Evolutionary conservation across 140 eudicot genomes (phyloP), one percentile per base, ranked within the genome.

Genomic region (Anethum foeniculum): DNA sequence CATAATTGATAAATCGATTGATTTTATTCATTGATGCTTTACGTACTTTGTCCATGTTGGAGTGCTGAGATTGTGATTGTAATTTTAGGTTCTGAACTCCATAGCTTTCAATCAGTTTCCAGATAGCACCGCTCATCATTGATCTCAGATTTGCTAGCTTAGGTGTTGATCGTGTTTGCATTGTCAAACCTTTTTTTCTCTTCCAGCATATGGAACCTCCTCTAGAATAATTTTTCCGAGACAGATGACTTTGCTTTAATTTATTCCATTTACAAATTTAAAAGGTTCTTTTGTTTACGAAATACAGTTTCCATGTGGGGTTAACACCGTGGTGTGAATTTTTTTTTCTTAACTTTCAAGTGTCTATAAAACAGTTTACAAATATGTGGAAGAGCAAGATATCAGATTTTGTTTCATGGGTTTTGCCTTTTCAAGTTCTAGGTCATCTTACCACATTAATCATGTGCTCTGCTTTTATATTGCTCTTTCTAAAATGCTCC

Each of bases 391-490:
- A 44, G 80, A 19, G 44, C 27, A 48, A 30, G 65, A n/a, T n/a
- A 34, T 76, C 48, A 16, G 21, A 76, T 41, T 51, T 6, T 16
- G 23, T 49, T 76, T 48, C 30, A 36, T 27, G 71, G 71, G 18
- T 62, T 62, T 62, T 25, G 36, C 71, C 30, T 34, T 32, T 30
- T 34, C 19, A 16, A 54, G 36, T 30, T 58, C 34, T 58, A 38
- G 62, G 65, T 39, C 34, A 43, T n/a, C 58, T 13, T 52, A 44
- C 18, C 54, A 16, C 12, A 41, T 15, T 48, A 58, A 36, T 30
- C 67, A 64, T 32, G 75, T 81, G 67, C 64, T 32, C 34, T 81
- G 14, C 75, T 32, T 67, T 5, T 7, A 18, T 62, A 51, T 81
- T 75, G 49, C 65, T 27, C 14, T 76, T 44, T 74, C 14, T 15